Base-by-base conservation (phyloP, 768 basidiomycete genomes). In the Serendipita sp. region DNA sequence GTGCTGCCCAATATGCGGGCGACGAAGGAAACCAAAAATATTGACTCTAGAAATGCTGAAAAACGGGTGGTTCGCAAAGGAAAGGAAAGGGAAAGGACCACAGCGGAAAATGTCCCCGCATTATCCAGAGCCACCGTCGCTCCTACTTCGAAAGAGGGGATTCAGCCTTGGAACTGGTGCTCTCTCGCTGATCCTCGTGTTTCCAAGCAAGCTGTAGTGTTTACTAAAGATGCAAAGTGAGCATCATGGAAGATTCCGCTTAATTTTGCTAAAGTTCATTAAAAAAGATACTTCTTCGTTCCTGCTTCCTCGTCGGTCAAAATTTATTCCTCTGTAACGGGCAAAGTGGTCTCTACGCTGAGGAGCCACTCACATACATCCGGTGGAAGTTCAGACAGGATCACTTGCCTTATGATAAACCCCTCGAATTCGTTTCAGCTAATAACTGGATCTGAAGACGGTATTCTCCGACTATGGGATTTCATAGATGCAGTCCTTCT, bases 401-500 rank as follows among this genome's bases (percentile, higher is more conserved):
- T 98, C 67, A 91, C 92, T 10, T 81, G 84, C 44, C 81, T 86
- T 44, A 75, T 85, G 44, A 74, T 98, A 64, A 87, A 83, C 71
- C 92, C 96, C 13, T 80, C 84, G 66, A 98, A 96, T 74, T 78
- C 83, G 29, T 88, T 91, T 67, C 96, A 98, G 72, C 74, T 99
- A 67, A 83, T 97, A 67, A 91, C 91, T 10, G 85, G 83, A 55
- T 89, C 90, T 5, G 69, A 84, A 65, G 87, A 92, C 68, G 95
- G 93, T n/a, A 80, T 79, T 40, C 74, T 98, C 66, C 82, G 88
- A 71, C 75, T 96, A 29, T 99, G 96, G 96, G 92, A 98, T 74
- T 94, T 88, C 73, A 75, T 94, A 43, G 93, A 96, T 65, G 92
- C 85, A 3, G 76, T 79, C 5, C 75, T 96, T 10, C 76, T 97